Evolutionary conservation across 176 grass and related monocot species (phyloP), one percentile per base, ranked within the genome.

Genomic region (Metroxylon sagu): DNA sequence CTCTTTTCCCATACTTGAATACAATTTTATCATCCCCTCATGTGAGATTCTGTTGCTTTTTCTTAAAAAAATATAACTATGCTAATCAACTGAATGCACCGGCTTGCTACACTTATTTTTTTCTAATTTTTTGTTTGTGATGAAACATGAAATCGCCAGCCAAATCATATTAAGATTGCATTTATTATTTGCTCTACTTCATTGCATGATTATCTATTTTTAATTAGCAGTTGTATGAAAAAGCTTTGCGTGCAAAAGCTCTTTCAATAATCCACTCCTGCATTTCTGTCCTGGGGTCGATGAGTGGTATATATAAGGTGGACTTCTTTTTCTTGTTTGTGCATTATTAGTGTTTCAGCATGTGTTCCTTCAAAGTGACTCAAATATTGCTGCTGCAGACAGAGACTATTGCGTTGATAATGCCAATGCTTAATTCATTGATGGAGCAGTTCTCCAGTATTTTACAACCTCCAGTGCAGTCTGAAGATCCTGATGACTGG

Each of bases 271-370:
- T 84, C 68, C 92, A 88, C 82, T 84, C 83, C 54, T 96, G 87
- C 79, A 86, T 96, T 79, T 96, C 87, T 48, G 77, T 96, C 77
- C 78, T 96, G 64, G 92, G 87, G 53, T 88, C 87, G 58, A 96
- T 96, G 92, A 85, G 83, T 49, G 92, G 87, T 76, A 75, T 96
- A 58, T 96, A 96, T 72, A 81, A 88, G 92, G 92, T 90, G 74
- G 30, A 16, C 57, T 61, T 14, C 4, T 69, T 25, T 19, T 25
- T 72, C 55, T 52, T 72, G 27, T 61, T 19, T 21, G 51, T 55
- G 23, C 43, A 18, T 59, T 18, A 29, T 30, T 59, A 26, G 21
- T 56, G 12, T 53, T 72, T 18, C 12, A 10, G 0, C 15, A 26
- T 74, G 25, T 61, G 25, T 59, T 58, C 53, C 28, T 78, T 29